phyloP scores from a whole-genome alignment of 75 land plant species.

The Selaginella moellendorffii region DNA sequence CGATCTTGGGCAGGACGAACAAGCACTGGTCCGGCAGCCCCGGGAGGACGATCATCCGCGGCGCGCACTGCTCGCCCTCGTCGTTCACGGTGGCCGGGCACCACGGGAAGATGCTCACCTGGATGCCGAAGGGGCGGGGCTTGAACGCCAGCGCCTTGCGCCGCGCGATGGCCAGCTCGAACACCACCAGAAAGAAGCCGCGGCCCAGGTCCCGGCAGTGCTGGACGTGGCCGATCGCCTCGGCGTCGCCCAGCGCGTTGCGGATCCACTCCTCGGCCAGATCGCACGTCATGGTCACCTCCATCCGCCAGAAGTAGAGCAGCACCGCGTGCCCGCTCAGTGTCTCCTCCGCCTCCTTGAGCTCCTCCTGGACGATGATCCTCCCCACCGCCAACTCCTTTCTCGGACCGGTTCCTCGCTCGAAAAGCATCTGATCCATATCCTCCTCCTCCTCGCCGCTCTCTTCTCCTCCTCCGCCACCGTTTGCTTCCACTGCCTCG shows the following conservation, averaged over 20 bases:
- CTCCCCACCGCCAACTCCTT: no score
- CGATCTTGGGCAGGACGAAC: background rate
- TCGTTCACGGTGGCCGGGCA: background rate
- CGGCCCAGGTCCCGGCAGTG: background rate
- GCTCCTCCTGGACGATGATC: background rate
- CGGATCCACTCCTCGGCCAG: background rate
- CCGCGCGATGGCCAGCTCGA: background rate
- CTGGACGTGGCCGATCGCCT: background rate
- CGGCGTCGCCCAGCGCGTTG: background rate
- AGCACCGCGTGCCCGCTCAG: background rate
- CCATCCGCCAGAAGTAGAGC: background rate
- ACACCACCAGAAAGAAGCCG: background rate
- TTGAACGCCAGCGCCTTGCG: background rate
- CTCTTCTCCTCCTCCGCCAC: no score
- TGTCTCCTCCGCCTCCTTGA: background rate
- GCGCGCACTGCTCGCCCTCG: background rate
- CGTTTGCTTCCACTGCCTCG: no score
- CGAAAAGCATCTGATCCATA: no score
- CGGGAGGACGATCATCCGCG: background rate
- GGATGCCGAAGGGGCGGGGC: background rate
- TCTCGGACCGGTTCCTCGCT: no score
- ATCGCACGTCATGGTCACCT: background rate
- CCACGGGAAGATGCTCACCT: background rate
- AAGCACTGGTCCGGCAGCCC: background rate
- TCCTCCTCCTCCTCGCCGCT: no score